Conservation (phyloP, 176 grass and related monocot genomes). For the Oryza meyeriana region DNA sequence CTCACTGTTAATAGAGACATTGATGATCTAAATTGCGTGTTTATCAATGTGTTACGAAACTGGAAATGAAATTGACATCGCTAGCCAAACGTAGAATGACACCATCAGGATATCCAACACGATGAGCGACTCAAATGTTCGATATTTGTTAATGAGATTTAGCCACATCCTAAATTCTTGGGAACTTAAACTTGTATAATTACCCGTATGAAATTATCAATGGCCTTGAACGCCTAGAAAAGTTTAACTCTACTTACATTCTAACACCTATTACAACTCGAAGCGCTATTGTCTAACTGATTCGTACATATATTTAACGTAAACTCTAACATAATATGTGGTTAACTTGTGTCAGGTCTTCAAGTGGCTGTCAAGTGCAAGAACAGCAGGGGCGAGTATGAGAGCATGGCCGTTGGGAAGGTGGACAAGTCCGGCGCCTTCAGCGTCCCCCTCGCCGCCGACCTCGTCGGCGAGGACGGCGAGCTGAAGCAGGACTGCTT, state of each 20-base stretch:
- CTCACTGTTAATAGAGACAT: neutral
- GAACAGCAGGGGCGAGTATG: slow-evolving; percentile 33
- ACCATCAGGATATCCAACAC: neutral
- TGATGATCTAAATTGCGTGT: neutral
- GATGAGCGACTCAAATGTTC: neutral
- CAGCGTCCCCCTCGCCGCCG: slow-evolving; percentile 24
- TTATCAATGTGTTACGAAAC: neutral
- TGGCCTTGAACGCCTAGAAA: too few species aligned
- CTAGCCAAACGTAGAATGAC: neutral
- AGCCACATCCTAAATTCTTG: too few species aligned
- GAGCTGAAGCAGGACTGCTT: slow-evolving; percentile 59
- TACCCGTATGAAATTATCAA: too few species aligned
- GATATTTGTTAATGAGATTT: neutral
- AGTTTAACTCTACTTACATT: too few species aligned
- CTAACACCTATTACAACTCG: neutral
- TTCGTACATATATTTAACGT: neutral
- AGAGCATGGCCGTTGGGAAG: slow-evolving; percentile 33
- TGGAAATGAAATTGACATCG: neutral
- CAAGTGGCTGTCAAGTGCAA: slow-evolving; percentile 56
- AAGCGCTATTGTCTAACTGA: neutral
- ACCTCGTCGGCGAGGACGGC: slow-evolving; percentile 25
- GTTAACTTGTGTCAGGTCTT: slow-evolving; percentile 37
- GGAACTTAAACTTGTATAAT: too few species aligned
- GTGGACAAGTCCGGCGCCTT: slow-evolving; percentile 44
- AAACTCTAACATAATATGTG: neutral